Base-by-base conservation (phyloP, 2,329 filamentous ascomycete species). In the Calycina herbarum region DNA sequence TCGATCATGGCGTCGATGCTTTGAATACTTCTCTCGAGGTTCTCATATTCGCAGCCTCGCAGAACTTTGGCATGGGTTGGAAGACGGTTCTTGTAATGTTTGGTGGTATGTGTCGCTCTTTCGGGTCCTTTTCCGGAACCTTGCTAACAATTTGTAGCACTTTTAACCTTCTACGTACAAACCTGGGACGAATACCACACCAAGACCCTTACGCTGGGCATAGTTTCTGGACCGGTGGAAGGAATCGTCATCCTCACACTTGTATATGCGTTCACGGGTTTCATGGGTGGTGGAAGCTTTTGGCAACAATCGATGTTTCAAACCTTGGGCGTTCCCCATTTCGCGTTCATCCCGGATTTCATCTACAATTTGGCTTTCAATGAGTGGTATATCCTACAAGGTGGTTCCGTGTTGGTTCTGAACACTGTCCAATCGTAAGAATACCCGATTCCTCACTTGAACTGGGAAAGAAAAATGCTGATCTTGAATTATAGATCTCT, bases 121-220 rank as follows among this genome's bases (percentile, higher is more conserved):
- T 20, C 3, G 27, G 2, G 4, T 38, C 24, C 5, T 31, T 20
- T 40, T 17, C 17, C 5, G 4, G 8, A n/a, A 33, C 5, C 27
- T 62, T 68, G 33, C 60, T 71, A 67, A 70, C 61, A 15, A 20
- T 27, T 17, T n/a, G 13, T 67, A 93, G 90, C 91, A 6, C 87
- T 94, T 66, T 83, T 96, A 73, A 97, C 95, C n/a, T 99, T 99
- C 79, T 98, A 98, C 78, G 90, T 98, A 54, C 95, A 98, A 78
- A 98, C 95, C 40, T 99, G 95, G 95, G 95, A 99, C 76, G 95
- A 98, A 78, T 99, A 98, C 80, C 94, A 98, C 80, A 99, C 95
- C 61, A 94, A 97, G 78, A 95, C 94, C 2, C 86, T 99, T 59
- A 97, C 93, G 1, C 86, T 99, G 5, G 95, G 95, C 66, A 82